Conservation (phyloP, 345 rosid genomes). For the Crucihimalaya himalaica region DNA sequence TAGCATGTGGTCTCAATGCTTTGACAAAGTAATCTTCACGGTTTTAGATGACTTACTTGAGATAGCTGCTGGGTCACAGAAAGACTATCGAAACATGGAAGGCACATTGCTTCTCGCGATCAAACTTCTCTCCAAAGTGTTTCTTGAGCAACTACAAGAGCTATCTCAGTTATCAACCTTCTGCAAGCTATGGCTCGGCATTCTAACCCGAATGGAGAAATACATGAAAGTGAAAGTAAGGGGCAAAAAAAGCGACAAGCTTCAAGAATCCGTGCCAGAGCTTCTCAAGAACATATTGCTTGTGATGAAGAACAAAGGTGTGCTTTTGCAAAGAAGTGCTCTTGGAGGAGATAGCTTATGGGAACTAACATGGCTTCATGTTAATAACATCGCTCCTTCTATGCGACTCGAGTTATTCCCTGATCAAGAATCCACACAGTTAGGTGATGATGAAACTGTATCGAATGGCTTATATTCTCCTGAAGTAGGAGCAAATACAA, state of each 20-base stretch:
- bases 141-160: constrained; percentile 68
- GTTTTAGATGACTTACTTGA: constrained; percentile 94
- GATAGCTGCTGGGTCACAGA: constrained; percentile 88
- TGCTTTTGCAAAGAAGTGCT: constrained; percentile 82
- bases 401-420: constrained; percentile 88
- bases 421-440: constrained; percentile 56
- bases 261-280: constrained; percentile 83
- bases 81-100: constrained; percentile 95
- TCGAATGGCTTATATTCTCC: constrained; percentile 48
- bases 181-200: constrained; percentile 95
- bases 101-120: constrained; percentile 75
- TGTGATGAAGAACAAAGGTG: constrained; percentile 81
- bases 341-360: constrained; percentile 95
- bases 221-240: constrained; percentile 86
- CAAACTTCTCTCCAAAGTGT: constrained; percentile 79
- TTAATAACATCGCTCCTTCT: constrained; percentile 77
- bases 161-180: constrained; percentile 77
- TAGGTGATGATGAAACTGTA: constrained; percentile 46
- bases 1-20: constrained; percentile 84
- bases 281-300: constrained; percentile 83
- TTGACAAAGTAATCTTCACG: constrained; percentile 86
- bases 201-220: constrained; percentile 90
- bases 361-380: constrained; percentile 97
- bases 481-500: constrained; percentile 43
- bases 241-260: constrained; percentile 90